Evolutionary conservation across 495 filamentous ascomycete genomes (phyloP).

Genomic region (Podospora didyma): DNA sequence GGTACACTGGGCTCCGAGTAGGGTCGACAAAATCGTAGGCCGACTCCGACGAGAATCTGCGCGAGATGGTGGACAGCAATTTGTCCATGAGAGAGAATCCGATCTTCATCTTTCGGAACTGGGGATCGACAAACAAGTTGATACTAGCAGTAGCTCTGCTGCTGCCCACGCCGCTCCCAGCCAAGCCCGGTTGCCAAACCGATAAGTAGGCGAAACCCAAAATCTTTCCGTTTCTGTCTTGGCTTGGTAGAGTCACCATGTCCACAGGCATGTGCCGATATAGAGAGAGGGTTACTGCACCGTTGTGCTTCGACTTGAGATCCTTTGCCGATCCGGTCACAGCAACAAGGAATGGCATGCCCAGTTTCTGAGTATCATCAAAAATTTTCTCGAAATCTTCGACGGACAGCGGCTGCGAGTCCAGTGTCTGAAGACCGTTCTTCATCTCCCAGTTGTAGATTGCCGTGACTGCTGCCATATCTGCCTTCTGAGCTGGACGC

Average conservation of each 20-base stretch:
- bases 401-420: constrained; percentile 21
- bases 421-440: constrained; percentile 26
- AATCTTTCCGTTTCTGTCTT: constrained; percentile 11
- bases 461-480: constrained; percentile 22
- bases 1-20: constrained; percentile 15
- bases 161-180: constrained; percentile 14
- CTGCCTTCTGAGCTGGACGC: constrained; percentile 28
- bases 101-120: constrained; percentile 30
- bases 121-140: constrained; percentile 31
- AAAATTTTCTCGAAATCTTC: constrained; percentile 25
- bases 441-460: constrained; percentile 38
- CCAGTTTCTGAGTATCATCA: constrained; percentile 5
- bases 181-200: constrained; percentile 21
- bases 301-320: neutral
- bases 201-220: constrained; percentile 36
- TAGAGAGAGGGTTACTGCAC: neutral
- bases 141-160: constrained; percentile 25
- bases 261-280: neutral
- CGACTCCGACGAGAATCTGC: constrained; percentile 13
- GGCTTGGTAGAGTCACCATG: neutral
- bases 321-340: constrained; percentile 21
- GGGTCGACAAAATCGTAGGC: constrained; percentile 30
- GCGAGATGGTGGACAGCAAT: constrained; percentile 25
- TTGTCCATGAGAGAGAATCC: constrained; percentile 35
- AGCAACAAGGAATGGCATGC: constrained; percentile 41